Evolutionary conservation across 164 flowering plant species (phyloP).

Genomic region (Vitis labrusca): DNA sequence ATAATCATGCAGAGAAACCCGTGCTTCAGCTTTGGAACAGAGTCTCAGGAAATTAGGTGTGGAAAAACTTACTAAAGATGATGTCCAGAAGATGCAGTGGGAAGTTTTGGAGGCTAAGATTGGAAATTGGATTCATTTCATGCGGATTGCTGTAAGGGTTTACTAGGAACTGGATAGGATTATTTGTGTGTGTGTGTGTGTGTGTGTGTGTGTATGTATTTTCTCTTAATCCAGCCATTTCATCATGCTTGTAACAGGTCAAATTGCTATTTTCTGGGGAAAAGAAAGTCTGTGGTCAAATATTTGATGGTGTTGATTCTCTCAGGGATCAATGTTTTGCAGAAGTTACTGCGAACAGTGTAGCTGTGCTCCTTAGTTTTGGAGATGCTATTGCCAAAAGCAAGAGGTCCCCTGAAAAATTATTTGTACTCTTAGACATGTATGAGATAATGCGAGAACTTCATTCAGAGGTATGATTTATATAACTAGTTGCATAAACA

Average conservation of each 20-base stretch:
- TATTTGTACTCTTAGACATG: slow-evolving; percentile 94
- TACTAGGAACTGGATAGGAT: not conserved
- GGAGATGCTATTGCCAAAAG: slow-evolving; percentile 98
- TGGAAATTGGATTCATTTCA: slow-evolving; percentile 88
- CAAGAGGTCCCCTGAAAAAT: slow-evolving; percentile 95
- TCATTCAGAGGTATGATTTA: slow-evolving; percentile 72
- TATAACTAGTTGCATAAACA: not conserved
- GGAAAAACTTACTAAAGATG: slow-evolving; percentile 85
- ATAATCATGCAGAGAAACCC: slow-evolving; percentile 60
- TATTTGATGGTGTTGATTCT: slow-evolving; percentile 72
- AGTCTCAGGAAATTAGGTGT: slow-evolving; percentile 88
- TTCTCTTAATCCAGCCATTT: slow-evolving; percentile 8
- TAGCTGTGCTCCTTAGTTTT: slow-evolving; percentile 88
- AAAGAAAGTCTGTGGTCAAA: slow-evolving; percentile 80
- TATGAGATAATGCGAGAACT: slow-evolving; percentile 95
- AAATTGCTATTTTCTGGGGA: slow-evolving; percentile 88
- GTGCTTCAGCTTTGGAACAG: slow-evolving; percentile 77
- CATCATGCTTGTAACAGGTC: slow-evolving; percentile 60
- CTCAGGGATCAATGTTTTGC: slow-evolving; percentile 84
- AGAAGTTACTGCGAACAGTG: slow-evolving; percentile 79
- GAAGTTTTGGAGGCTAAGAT: slow-evolving; percentile 92
- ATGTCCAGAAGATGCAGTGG: slow-evolving; percentile 98
- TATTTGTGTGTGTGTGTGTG: not conserved
- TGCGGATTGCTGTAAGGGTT: slow-evolving; percentile 84
- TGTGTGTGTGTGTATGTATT: not conserved